Percentiles rank a stretch among this genome's conserved stretches.
phyloP scores from a whole-genome alignment of 495 filamentous ascomycete species.

The Delitschia confertaspora region DNA sequence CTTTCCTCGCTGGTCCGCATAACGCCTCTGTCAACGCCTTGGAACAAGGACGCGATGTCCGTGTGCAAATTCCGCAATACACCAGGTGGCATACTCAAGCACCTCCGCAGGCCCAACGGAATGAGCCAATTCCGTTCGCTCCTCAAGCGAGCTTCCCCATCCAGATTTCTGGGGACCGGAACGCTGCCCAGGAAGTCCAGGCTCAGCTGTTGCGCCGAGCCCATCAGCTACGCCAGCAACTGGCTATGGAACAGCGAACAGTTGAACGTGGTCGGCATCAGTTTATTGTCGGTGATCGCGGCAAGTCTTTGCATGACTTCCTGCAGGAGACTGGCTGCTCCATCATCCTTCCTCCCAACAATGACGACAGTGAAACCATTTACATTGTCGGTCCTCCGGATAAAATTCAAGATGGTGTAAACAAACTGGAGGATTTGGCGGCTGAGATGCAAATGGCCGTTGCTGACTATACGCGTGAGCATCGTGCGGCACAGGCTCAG shows the following conservation, averaged over 20 bases:
- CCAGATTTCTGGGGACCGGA: constrained; percentile 74
- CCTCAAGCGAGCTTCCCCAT: constrained; percentile 64
- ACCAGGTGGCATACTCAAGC: constrained; percentile 63
- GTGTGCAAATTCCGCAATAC: constrained; percentile 71
- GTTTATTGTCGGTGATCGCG: constrained; percentile 79
- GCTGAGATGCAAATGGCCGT: constrained; percentile 68
- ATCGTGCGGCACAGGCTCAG: constrained; percentile 60
- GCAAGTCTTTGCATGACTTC: constrained; percentile 72
- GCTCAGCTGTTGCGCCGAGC: constrained; percentile 69
- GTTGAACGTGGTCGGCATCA: constrained; percentile 76
- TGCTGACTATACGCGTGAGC: constrained; percentile 68
- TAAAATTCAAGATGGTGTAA: constrained; percentile 59
- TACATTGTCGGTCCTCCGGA: constrained; percentile 74
- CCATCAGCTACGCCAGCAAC: constrained; percentile 56
- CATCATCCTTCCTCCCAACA: constrained; percentile 65
- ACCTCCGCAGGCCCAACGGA: constrained; percentile 56
- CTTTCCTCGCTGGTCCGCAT: constrained; percentile 82
- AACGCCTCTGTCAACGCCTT: constrained; percentile 57
- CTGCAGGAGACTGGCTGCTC: constrained; percentile 83
- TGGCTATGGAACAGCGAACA: constrained; percentile 62
- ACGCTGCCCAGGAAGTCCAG: constrained; percentile 68
- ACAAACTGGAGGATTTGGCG: constrained; percentile 73
- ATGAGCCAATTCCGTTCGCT: constrained; percentile 56
- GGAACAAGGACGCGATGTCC: constrained; percentile 61
- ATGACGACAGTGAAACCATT: constrained; percentile 67